Conservation (phyloP, 306 rosid species). For the Luffa acutangula region DNA sequence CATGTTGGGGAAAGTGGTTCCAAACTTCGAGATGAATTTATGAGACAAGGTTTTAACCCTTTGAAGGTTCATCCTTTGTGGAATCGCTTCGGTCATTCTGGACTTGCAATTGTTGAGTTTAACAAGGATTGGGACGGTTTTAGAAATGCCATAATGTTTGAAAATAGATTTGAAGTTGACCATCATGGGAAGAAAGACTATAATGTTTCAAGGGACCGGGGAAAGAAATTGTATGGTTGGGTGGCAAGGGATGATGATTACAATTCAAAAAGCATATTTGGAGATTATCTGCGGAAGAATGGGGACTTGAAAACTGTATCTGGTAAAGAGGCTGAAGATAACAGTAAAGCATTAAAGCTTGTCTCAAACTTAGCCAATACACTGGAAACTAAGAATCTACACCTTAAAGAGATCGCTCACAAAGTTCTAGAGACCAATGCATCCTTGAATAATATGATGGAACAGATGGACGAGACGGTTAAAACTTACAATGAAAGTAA, state of each 20-base stretch:
- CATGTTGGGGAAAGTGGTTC: slow-evolving; percentile 54
- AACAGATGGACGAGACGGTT: slow-evolving; percentile 31
- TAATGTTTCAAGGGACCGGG: slow-evolving; percentile 8
- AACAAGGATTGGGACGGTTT: slow-evolving; percentile 62
- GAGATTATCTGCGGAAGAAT: slow-evolving; percentile 25
- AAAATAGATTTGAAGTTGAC: slow-evolving; percentile 36
- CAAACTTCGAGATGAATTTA: slow-evolving; percentile 46
- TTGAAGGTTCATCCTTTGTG: slow-evolving; percentile 52
- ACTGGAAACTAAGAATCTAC: slow-evolving; percentile 27
- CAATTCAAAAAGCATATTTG: slow-evolving; percentile 7
- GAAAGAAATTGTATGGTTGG: slow-evolving; percentile 58
- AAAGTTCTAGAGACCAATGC: slow-evolving; percentile 24
- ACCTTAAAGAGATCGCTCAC: slow-evolving; percentile 32
- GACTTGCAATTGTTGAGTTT: slow-evolving; percentile 58
- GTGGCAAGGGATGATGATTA: slow-evolving; percentile 38
- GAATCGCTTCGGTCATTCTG: slow-evolving; percentile 56
- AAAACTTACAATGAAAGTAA: slow-evolving; percentile 39
- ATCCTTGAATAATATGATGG: slow-evolving; percentile 28
- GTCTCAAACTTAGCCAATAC: slow-evolving; percentile 35
- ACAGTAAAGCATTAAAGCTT: slow-evolving; percentile 32
- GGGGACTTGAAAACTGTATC: slow-evolving; percentile 39
- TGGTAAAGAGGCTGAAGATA: slow-evolving; percentile 30
- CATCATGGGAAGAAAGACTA: slow-evolving; percentile 49
- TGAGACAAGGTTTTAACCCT: slow-evolving; percentile 54
- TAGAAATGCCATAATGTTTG: slow-evolving; percentile 49